A percentile compares a stretch with the other conserved stretches of the same genome.
Conservation (phyloP, 2,329 filamentous ascomycete genomes). For the Colletotrichum filicis region DNA sequence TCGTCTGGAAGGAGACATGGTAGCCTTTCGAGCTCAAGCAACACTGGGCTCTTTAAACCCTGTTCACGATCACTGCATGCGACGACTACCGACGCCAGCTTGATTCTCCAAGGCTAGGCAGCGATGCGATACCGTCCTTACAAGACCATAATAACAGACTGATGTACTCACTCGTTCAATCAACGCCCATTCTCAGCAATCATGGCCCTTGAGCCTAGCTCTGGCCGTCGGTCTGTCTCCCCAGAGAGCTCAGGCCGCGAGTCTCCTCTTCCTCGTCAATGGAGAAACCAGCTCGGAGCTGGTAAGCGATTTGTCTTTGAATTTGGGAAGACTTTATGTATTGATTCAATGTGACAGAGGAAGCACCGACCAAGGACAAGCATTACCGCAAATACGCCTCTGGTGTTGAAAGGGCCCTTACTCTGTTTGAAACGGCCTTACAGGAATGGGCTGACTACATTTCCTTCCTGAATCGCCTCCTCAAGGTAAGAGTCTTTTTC, state of each 20-base stretch:
- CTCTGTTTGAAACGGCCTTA: constrained; percentile 89
- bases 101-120: constrained; percentile 22
- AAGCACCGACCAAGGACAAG: constrained; percentile 69
- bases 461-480: constrained; percentile 88
- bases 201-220: constrained; percentile 74
- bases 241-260: constrained; percentile 87
- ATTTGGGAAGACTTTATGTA: constrained; percentile 1
- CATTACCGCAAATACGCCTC: constrained; percentile 88
- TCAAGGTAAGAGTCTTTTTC: constrained; percentile 74
- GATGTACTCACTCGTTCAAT: constrained; percentile 31
- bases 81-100: background rate
- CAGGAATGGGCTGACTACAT: constrained; percentile 99
- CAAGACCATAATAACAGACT: constrained; percentile 18
- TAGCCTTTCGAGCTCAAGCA: constrained; percentile 32
- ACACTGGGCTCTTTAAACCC: background rate
- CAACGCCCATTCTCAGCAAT: constrained; percentile 40
- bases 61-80: constrained; percentile 36
- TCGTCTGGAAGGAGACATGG: constrained; percentile 32
- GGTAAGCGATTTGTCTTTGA: constrained; percentile 63
- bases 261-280: constrained; percentile 79
- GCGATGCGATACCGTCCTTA: constrained; percentile 39
- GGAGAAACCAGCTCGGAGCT: constrained; percentile 80
- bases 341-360: constrained; percentile 55
- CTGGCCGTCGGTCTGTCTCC: constrained; percentile 70
- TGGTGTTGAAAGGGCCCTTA: constrained; percentile 86